Evolutionary conservation across 148 eudicot genomes (phyloP), one percentile per base, ranked within the genome.

Genomic region (Persicaria tinctoria): DNA sequence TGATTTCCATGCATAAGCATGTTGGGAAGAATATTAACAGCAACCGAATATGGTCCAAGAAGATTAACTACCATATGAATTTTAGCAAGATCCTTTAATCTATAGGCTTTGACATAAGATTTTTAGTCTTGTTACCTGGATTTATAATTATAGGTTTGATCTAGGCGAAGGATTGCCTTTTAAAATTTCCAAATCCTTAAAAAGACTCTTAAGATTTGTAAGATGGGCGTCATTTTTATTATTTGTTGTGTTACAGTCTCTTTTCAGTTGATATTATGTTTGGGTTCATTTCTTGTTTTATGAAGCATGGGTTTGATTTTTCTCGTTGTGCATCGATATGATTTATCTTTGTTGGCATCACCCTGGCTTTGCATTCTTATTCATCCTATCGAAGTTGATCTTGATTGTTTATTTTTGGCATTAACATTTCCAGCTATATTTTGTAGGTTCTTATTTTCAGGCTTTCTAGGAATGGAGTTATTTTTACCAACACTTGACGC

Each of bases 1-100:
- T 85, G 68, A 90, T 89, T 89, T 89, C 86, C 78, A 89, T 85
- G 88, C 81, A 76, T 75, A 80, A 77, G 90, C 90, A 85, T 85
- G 82, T 80, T 83, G 76, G 73, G 70, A 80, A 82, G 81, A 82
- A 80, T 77, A 83, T 78, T 83, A 80, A 84, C 76, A 84, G 77
- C 80, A 78, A 80, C 84, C 74, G 76, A 68, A 46, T 68, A 79
- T 81, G 78, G 84, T 79, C 81, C 81, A 76, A 55, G 14, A 6
- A 55, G 60, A 55, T 55, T 55, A 56, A 8, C 62, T 4, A 56
- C 2, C 62, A 56, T 3, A 56, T 56, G 6, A n/a, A n/a, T n/a
- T n/a, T n/a, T n/a, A n/a, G n/a, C n/a, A n/a, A n/a, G n/a, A n/a
- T n/a, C n/a, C n/a, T n/a, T n/a, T n/a, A n/a, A n/a, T n/a, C n/a